Base-by-base conservation (phyloP, 2,329 filamentous ascomycete species). In the Sordariomycetes sp. region DNA sequence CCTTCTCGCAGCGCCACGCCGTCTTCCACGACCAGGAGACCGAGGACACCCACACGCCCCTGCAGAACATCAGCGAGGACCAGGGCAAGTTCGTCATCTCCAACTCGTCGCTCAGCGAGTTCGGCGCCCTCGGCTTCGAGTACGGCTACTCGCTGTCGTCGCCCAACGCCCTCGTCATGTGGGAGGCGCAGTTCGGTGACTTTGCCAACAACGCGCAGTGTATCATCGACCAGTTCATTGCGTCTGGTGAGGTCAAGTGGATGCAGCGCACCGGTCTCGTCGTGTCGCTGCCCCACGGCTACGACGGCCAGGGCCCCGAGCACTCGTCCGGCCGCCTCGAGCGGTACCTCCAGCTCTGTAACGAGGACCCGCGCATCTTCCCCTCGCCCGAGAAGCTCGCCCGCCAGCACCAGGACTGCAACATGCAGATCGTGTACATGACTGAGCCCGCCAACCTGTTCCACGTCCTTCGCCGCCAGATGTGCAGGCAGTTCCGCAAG, bases 201-300 rank as follows among this genome's bases (percentile, higher is more conserved):
- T 99, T 99, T 67, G 94, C 94, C 79, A 99, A 99, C 81, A 99
- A 96, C 68, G 92, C 94, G 51, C 94, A 99, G 75, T 95, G 90
- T 71, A 95, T 99, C 73, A 95, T 99, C 68, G 94, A 99, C 72
- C 94, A 99, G 74, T 99, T 99, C 75, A 86, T 99, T 65, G 92
- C 94, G 55, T 96, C 94, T 61, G 94, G 94, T 69, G 94, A 99
- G 76, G 86, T 89, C 62, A 99, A 99, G 77, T 99, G 94, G 94
- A 87, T 97, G 74, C 94, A 99, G 78, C 87, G 94, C 73, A 96
- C 91, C 57, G 94, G 94, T 67, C 84, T 99, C 55, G 90, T 99
- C 65, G 87, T 97, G 81, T 96, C 90, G 61, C 81, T 99, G 58
- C 94, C 94, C 57, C 94, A 99, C 74, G 94, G 94, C 65, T 99